Conservation (phyloP, 805 yeast genomes). For the Yamadazyma paraphyllophila region DNA sequence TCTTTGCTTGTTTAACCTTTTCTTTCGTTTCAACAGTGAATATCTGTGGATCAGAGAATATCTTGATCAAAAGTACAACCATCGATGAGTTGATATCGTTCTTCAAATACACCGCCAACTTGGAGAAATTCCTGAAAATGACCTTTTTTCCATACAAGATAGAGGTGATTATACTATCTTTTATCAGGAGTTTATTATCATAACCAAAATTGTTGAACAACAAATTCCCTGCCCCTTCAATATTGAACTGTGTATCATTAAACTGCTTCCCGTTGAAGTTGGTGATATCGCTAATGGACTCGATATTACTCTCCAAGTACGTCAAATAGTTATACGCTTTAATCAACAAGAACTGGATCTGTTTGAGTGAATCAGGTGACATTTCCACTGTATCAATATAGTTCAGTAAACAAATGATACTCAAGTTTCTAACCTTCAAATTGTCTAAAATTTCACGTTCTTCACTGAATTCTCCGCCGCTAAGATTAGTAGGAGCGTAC, state of each 20-base stretch:
- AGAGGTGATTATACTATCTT: constrained; percentile 28
- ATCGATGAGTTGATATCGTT: constrained; percentile 42
- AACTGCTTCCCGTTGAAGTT: constrained; percentile 26
- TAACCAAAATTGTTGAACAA: constrained; percentile 25
- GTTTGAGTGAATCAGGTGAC: constrained; percentile 41
- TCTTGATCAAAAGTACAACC: constrained; percentile 37
- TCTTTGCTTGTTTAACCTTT: constrained; percentile 19
- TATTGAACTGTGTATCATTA: constrained; percentile 30
- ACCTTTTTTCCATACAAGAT: constrained; percentile 37
- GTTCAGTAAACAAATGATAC: constrained; percentile 39
- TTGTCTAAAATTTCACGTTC: constrained; percentile 31
- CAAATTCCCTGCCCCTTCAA: constrained; percentile 28
- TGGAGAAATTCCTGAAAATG: constrained; percentile 34
- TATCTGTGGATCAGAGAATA: constrained; percentile 36
- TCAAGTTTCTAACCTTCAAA: constrained; percentile 35
- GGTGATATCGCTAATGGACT: constrained; percentile 31
- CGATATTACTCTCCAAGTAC: constrained; percentile 37
- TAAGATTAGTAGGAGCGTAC: constrained; percentile 24
- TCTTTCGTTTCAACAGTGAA: constrained; percentile 23
- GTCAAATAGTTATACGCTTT: constrained; percentile 42
- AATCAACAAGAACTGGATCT: constrained; percentile 38
- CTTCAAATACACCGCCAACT: constrained; percentile 30
- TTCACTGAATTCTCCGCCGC: constrained; percentile 19
- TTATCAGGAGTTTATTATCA: constrained; percentile 20
- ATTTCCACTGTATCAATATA: constrained; percentile 36